These are phyloP conservation scores for Tylopilus plumbeoviolaceoides DNA, from an alignment of 768 basidiomycete species.

Conservation along the genomic window DNA sequence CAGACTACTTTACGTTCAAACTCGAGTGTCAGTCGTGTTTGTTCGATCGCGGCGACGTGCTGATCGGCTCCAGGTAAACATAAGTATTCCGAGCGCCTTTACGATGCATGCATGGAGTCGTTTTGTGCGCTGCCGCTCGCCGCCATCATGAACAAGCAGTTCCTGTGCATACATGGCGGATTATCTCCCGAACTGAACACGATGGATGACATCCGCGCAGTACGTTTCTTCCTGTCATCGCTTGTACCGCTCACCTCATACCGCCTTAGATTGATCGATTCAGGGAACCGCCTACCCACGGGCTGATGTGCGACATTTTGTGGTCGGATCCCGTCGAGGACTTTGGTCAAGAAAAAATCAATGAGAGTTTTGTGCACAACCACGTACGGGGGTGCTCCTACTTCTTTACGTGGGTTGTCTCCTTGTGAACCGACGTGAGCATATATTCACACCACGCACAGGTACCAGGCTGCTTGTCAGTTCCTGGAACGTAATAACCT, in stretches of 20 bases:
- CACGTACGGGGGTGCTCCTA: slow-evolving; percentile 96
- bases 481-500: slow-evolving; percentile 98
- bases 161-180: slow-evolving; percentile 97
- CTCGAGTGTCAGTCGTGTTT: slow-evolving; percentile 73
- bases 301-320: slow-evolving; percentile 97
- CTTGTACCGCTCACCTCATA: not conserved
- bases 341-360: slow-evolving; percentile 90
- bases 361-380: slow-evolving; percentile 90
- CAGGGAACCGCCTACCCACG: slow-evolving; percentile 95
- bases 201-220: slow-evolving; percentile 87
- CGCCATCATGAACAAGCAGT: slow-evolving; percentile 99
- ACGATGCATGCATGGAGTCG: slow-evolving; percentile 97
- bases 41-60: not conserved
- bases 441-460: slow-evolving; percentile 29
- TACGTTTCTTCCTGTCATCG: slow-evolving; percentile 36
- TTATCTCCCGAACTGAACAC: slow-evolving; percentile 94
- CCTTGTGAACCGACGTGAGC: not conserved
- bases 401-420: slow-evolving; percentile 71
- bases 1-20: slow-evolving; percentile 99
- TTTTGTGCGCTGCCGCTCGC: slow-evolving; percentile 95
- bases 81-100: slow-evolving; percentile 95
- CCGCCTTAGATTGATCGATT: slow-evolving; percentile 84
- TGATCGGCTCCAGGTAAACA: slow-evolving; percentile 71
- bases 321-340: slow-evolving; percentile 99
- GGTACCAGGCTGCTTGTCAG: slow-evolving; percentile 94